A percentile compares a stretch with the other conserved stretches of the same genome.
Evolutionary conservation across 495 filamentous ascomycete species (phyloP).

Genomic region (Aspergillus leporis): DNA sequence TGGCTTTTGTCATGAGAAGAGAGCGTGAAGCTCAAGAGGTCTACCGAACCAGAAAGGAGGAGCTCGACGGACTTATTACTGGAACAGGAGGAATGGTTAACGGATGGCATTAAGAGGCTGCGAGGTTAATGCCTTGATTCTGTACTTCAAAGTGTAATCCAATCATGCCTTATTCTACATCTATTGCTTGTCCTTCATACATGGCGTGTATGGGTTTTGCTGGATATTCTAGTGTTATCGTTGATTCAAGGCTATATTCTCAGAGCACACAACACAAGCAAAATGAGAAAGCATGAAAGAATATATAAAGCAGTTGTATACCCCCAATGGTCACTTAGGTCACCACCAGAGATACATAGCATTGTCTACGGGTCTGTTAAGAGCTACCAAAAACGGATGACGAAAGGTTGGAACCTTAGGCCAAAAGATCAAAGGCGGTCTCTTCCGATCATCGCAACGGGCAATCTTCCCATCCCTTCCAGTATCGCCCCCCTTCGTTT

Average conservation of each 20-base stretch:
- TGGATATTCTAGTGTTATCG: neutral
- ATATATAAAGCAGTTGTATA: neutral
- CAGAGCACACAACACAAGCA: neutral
- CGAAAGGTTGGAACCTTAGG: slow-evolving; percentile 10
- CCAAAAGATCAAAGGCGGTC: slow-evolving; percentile 20
- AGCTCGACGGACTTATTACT: slow-evolving; percentile 64
- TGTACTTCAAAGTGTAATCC: slow-evolving; percentile 18
- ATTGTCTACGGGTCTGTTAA: neutral
- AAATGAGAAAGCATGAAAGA: neutral
- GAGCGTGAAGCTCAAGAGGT: slow-evolving; percentile 90
- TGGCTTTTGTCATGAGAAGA: slow-evolving; percentile 74
- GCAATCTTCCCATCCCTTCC: slow-evolving; percentile 21
- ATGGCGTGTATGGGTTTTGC: neutral
- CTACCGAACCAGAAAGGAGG: slow-evolving; percentile 73
- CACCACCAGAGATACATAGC: neutral
- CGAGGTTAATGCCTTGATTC: neutral
- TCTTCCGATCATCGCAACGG: slow-evolving; percentile 21
- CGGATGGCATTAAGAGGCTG: slow-evolving; percentile 41
- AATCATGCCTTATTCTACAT: slow-evolving; percentile 1
- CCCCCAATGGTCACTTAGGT: too few species aligned
- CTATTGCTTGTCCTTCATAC: neutral
- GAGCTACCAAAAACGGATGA: slow-evolving; percentile 19
- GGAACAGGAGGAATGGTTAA: slow-evolving; percentile 39
- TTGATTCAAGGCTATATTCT: neutral
- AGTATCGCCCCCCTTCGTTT: slow-evolving; percentile 22